Base-by-base conservation (phyloP, 1,139 yeast genomes). In the Taphrina wiesneri region DNA sequence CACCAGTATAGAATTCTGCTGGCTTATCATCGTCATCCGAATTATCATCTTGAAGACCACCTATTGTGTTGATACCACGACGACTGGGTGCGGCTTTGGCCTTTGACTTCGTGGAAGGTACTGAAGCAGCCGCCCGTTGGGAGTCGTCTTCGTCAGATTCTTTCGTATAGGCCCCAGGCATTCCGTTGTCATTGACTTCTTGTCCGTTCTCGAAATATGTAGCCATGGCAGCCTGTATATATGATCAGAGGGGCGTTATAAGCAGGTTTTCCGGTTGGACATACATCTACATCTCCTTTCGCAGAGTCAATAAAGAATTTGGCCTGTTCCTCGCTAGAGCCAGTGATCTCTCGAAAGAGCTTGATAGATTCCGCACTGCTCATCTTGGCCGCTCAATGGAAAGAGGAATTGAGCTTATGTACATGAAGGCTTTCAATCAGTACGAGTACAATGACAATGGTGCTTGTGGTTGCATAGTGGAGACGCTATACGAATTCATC, bases 1-100 rank as follows among this genome's bases (percentile, higher is more conserved):
- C 99, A 25, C 97, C 97, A 2, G 98, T 93, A 72, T 93, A 96
- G 32, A 66, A 65, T 25, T 68, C 63, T 9, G 67, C 62, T 7
- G 56, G 65, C 9, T 66, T 63, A 62, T 86, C 85, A 67, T 84
- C 89, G 65, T 86, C 89, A 49, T 83, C 86, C 7, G 25, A 21
- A 26, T 81, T 84, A 72, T 66, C 74, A 11, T 59, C 63, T 15
- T 36, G 74, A 15, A 81, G 80, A 73, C 87, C 78, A 70, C 85
- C 87, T 85, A 83, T 53, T 7, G 70, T 69, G 39, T 28, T 41
- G 30, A 60, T 39, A 15, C 57, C 57, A 7, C 51, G 39, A 15
- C 49, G 56, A 11, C 26, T 11, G 30, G 49, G 51, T 23, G 39
- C 28, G 30, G 41, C 34, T 32, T 54, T 54, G 7, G 46, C 19